A percentile compares a stretch with the other conserved stretches of the same genome.
Evolutionary conservation across 2,329 filamentous ascomycete genomes (phyloP).

Genomic region (Anthostomella pinea): DNA sequence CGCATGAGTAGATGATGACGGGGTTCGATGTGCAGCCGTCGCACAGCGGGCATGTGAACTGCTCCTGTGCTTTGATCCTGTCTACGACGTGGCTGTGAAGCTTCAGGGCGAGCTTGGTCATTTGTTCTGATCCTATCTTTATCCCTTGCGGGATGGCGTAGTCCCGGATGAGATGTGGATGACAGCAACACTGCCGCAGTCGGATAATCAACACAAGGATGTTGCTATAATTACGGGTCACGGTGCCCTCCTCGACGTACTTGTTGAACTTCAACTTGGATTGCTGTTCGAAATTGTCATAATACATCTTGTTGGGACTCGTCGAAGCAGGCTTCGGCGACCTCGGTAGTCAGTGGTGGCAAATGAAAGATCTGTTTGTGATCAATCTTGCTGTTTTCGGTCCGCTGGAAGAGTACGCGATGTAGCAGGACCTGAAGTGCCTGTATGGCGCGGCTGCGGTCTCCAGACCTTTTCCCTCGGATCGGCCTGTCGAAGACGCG

Average conservation of each 20-base stretch:
- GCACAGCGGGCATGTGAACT: slow-evolving; percentile 27
- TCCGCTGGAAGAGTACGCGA: slow-evolving; percentile 78
- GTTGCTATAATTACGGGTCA: slow-evolving; percentile 73
- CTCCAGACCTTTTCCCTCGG: slow-evolving; percentile 52
- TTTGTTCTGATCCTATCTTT: slow-evolving; percentile 24
- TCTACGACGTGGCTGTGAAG: slow-evolving; percentile 16
- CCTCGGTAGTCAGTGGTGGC: slow-evolving; percentile 61
- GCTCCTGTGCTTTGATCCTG: slow-evolving; percentile 13
- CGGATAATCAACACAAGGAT: slow-evolving; percentile 77
- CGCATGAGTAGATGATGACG: slow-evolving; percentile 30
- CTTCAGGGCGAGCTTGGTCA: slow-evolving; percentile 25
- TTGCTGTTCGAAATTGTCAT: slow-evolving; percentile 50
- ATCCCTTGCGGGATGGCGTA: slow-evolving; percentile 29
- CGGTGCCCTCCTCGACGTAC: slow-evolving; percentile 27
- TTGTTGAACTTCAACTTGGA: slow-evolving; percentile 26
- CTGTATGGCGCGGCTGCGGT: slow-evolving; percentile 61
- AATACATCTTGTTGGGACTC: slow-evolving; percentile 65
- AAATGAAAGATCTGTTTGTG: slow-evolving; percentile 72
- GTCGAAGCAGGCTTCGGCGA: slow-evolving; percentile 62
- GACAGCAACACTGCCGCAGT: slow-evolving; percentile 78
- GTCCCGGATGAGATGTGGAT: slow-evolving; percentile 65
- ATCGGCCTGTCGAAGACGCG: slow-evolving; percentile 40
- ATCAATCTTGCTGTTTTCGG: slow-evolving; percentile 76
- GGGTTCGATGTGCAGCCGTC: slow-evolving; percentile 18
- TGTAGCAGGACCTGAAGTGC: slow-evolving; percentile 75